A percentile compares a stretch with the other conserved stretches of the same genome.
Conservation (phyloP, 768 basidiomycete species). For the Boletus eberwhitei region DNA sequence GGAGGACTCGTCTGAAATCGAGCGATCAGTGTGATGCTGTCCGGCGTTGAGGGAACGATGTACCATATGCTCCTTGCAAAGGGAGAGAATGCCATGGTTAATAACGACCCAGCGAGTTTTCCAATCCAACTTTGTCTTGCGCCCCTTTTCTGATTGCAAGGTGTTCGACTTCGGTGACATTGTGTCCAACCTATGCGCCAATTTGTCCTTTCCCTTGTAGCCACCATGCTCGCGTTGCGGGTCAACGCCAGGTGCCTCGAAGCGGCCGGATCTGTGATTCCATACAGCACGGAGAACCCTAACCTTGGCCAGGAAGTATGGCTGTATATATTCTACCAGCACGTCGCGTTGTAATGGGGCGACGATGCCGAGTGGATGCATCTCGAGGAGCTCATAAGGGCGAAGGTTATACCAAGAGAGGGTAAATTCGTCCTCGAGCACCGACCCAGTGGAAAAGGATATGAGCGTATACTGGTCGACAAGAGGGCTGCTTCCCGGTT, state of each 20-base stretch:
- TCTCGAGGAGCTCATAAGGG: constrained; percentile 66
- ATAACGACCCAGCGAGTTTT: constrained; percentile 61
- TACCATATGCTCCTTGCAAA: constrained; percentile 55
- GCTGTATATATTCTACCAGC: constrained; percentile 46
- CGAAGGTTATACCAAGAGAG: constrained; percentile 57
- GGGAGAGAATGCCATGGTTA: constrained; percentile 48
- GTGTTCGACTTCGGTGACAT: constrained; percentile 7
- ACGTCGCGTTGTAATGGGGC: constrained; percentile 42
- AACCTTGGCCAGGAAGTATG: constrained; percentile 58
- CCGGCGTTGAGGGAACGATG: constrained; percentile 16
- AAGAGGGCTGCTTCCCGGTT: constrained; percentile 18
- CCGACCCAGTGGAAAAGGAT: constrained; percentile 65
- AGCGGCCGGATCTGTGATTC: constrained; percentile 25
- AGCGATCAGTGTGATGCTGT: background rate
- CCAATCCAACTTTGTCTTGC: constrained; percentile 53
- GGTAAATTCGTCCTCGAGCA: constrained; percentile 63
- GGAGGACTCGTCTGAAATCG: constrained; percentile 38
- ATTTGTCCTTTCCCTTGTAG: constrained; percentile 16
- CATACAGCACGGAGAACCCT: constrained; percentile 48
- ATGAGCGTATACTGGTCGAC: constrained; percentile 48
- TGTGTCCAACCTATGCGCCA: constrained; percentile 3
- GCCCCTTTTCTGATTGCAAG: constrained; percentile 20
- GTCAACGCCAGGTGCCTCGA: constrained; percentile 23
- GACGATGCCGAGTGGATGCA: constrained; percentile 48
- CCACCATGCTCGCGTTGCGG: background rate